Conservation (phyloP, 2,329 filamentous ascomycete species). For the Colletotrichum camelliae region DNA sequence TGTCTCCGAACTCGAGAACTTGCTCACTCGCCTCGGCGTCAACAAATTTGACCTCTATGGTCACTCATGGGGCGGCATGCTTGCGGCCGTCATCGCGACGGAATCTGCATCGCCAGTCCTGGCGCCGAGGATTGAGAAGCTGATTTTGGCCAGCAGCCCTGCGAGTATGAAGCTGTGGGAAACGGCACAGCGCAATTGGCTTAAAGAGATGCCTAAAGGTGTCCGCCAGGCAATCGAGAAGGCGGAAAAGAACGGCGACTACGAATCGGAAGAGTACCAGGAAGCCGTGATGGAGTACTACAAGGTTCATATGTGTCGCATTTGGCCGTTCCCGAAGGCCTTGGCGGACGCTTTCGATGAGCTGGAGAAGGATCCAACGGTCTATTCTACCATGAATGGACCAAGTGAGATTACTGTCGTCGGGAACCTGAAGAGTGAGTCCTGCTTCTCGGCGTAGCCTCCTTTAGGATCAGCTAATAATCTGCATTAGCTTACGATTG, state of each 20-base stretch:
- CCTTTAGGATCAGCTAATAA: slow-evolving; percentile 14
- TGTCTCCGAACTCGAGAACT: slow-evolving; percentile 52
- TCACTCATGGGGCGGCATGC: slow-evolving; percentile 60
- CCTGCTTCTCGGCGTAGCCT: not conserved
- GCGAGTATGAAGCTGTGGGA: slow-evolving; percentile 34
- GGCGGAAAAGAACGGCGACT: slow-evolving; percentile 29
- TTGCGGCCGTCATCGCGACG: slow-evolving; percentile 46
- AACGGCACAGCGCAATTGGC: slow-evolving; percentile 2
- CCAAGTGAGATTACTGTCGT: slow-evolving; percentile 26
- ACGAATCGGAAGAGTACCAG: slow-evolving; percentile 33
- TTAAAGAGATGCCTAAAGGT: slow-evolving; percentile 26
- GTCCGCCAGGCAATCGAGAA: slow-evolving; percentile 27
- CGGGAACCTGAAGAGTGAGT: slow-evolving; percentile 17
- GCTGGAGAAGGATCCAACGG: slow-evolving; percentile 35
- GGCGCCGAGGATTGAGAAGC: slow-evolving; percentile 26
- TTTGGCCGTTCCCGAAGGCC: slow-evolving; percentile 38
- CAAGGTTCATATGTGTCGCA: slow-evolving; percentile 32
- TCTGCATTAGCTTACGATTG: slow-evolving; percentile 28
- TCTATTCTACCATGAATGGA: slow-evolving; percentile 36
- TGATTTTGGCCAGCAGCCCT: slow-evolving; percentile 33
- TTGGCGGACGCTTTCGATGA: slow-evolving; percentile 29
- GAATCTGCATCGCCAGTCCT: slow-evolving; percentile 15
- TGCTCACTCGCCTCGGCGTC: slow-evolving; percentile 46
- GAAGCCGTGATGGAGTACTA: slow-evolving; percentile 35
- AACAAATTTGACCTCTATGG: slow-evolving; percentile 48